Percentiles rank a stretch among this genome's conserved stretches.
These are phyloP conservation scores for Colletotrichum cordylinicola DNA, from an alignment of 2,329 filamentous ascomycete genomes.

Conservation along the genomic window DNA sequence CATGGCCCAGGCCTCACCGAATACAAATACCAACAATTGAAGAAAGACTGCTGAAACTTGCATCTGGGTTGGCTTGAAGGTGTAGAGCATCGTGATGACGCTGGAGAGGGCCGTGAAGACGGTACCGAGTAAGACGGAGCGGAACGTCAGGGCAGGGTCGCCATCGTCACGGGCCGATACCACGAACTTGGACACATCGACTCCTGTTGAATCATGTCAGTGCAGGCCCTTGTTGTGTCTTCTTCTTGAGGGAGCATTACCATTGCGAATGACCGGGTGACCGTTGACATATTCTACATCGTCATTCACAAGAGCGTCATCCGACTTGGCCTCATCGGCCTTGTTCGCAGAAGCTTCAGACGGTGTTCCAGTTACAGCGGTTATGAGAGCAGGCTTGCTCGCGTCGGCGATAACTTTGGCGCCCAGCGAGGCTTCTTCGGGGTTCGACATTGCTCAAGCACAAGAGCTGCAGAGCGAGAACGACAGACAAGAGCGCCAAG, in stretches of 20 bases:
- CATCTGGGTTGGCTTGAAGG: slow-evolving; percentile 24
- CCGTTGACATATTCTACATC: slow-evolving; percentile 4
- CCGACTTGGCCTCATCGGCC: neutral
- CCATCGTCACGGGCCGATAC: slow-evolving; percentile 25
- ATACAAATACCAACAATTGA: slow-evolving; percentile 20
- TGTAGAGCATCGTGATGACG: slow-evolving; percentile 26
- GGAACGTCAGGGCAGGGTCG: slow-evolving; percentile 26
- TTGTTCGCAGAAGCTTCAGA: neutral
- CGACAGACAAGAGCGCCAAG: neutral
- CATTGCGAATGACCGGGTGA: slow-evolving; percentile 17
- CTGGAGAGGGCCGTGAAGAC: slow-evolving; percentile 23
- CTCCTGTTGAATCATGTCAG: neutral
- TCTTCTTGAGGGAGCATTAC: neutral
- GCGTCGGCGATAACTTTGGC: neutral
- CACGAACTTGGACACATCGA: slow-evolving; percentile 25
- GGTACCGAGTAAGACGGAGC: slow-evolving; percentile 24
- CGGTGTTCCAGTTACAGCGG: too few relatives aligned
- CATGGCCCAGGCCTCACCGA: slow-evolving; percentile 19
- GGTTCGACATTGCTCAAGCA: neutral
- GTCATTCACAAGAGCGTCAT: neutral
- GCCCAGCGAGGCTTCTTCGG: neutral
- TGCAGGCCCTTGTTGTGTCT: accelerated
- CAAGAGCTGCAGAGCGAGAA: neutral
- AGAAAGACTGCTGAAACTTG: slow-evolving; percentile 23
- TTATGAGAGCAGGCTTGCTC: neutral